phyloP scores from a whole-genome alignment of 192 early-diverging fungal genomes.

The Chytriomyces confervae region DNA sequence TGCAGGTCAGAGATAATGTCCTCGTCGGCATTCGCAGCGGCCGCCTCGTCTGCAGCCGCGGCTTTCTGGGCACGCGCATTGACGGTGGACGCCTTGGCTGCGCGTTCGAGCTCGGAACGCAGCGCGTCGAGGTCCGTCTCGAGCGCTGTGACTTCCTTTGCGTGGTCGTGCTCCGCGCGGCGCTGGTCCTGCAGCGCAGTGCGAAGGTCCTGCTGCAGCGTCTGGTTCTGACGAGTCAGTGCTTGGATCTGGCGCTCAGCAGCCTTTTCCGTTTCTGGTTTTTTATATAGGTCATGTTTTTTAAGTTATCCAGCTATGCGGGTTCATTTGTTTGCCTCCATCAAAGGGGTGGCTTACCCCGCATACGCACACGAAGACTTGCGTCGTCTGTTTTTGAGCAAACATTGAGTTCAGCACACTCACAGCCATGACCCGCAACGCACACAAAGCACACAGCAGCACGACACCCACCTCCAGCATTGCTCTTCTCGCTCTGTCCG shows the following conservation, averaged over 20 bases:
- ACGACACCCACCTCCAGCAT: not conserved
- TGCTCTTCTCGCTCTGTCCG: not conserved
- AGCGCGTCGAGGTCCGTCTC: constrained; percentile 48
- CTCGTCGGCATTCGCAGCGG: not conserved
- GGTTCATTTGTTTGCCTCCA: no score
- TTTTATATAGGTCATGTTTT: no score
- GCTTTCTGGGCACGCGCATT: not conserved
- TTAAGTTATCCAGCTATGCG: no score
- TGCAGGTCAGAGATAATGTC: not conserved
- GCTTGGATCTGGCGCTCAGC: constrained; percentile 25
- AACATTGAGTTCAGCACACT: no score
- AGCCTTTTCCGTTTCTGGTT: constrained; percentile 22
- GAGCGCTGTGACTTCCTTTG: constrained; percentile 31
- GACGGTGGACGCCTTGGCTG: not conserved
- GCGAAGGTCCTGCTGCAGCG: constrained; percentile 10
- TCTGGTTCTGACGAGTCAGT: constrained; percentile 22
- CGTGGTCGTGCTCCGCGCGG: constrained; percentile 35
- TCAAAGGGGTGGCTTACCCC: no score
- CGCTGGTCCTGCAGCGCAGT: constrained; percentile 32
- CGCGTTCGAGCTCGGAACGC: constrained; percentile 32
- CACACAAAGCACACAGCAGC: no score
- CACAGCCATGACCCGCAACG: no score
- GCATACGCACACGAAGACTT: no score
- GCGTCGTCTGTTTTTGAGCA: no score
- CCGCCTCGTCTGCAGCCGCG: not conserved